A percentile compares a stretch with the other conserved stretches of the same genome.
Conservation (phyloP, 768 basidiomycete species). For the Lactifluus pinguis region DNA sequence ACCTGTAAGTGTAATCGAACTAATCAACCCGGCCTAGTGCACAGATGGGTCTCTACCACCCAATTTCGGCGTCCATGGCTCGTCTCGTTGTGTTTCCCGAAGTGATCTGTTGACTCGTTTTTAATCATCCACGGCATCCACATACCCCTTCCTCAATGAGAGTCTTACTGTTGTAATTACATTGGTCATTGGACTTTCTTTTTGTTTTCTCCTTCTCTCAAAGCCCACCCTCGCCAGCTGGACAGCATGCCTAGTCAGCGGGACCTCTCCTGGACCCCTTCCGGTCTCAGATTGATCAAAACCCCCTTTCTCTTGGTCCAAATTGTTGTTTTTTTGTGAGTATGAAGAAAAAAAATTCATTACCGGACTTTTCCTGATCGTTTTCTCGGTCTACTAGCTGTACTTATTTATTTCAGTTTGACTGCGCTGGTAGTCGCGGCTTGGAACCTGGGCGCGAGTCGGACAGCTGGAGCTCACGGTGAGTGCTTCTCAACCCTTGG, state of each 20-base stretch:
- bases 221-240: neutral
- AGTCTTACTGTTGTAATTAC: too few species aligned
- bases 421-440: constrained; percentile 11
- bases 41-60: too few species aligned
- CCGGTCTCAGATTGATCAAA: constrained; percentile 25
- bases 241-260: neutral
- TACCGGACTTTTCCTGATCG: neutral
- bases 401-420: constrained; percentile 36
- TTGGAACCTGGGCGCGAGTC: constrained; percentile 10
- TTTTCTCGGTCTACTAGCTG: constrained; percentile 17
- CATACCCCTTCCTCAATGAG: too few species aligned
- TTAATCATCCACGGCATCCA: too few species aligned
- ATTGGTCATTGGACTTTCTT: too few species aligned
- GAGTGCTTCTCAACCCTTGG: neutral
- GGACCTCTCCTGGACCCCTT: neutral
- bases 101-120: too few species aligned
- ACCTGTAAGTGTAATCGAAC: too few species aligned
- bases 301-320: constrained; percentile 51
- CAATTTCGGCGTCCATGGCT: too few species aligned
- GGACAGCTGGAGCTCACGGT: neutral
- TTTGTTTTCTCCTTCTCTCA: neutral
- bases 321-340: constrained; percentile 43
- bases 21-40: too few species aligned
- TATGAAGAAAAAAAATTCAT: constrained; percentile 24
- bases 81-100: too few species aligned